Percentiles rank a stretch among this genome's conserved stretches.
These are phyloP conservation scores for Ogataea kodamae DNA, from an alignment of 805 yeast genomes.

Conservation along the genomic window DNA sequence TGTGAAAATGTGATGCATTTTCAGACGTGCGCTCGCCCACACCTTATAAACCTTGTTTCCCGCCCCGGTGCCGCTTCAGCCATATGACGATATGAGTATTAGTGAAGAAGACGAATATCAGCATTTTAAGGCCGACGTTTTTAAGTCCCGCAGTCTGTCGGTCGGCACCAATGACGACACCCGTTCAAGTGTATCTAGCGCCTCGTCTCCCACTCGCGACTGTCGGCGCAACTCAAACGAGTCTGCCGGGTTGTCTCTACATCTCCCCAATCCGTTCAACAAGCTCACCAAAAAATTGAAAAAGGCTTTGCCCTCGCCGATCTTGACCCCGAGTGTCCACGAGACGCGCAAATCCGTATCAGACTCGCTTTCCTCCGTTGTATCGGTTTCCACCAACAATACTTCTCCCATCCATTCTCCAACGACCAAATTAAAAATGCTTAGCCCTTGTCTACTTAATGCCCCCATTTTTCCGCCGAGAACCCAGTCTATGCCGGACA, in stretches of 20 bases:
- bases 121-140: conserved; percentile 20
- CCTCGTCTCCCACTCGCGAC: conserved; percentile 10
- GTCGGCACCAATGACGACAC: conserved; percentile 10
- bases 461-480: conserved; percentile 10
- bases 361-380: conserved; percentile 11
- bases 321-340: conserved; percentile 6
- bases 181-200: conserved; percentile 8
- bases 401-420: conserved; percentile 12
- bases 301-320: conserved; percentile 12
- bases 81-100: conserved; percentile 13
- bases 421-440: conserved; percentile 7
- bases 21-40: neutral
- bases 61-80: neutral
- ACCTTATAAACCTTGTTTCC: no score
- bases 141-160: conserved; percentile 18
- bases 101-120: conserved; percentile 12
- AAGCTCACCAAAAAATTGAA: conserved; percentile 15
- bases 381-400: conserved; percentile 5
- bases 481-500: conserved; percentile 20
- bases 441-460: conserved; percentile 4
- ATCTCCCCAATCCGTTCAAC: conserved; percentile 14
- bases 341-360: conserved; percentile 3
- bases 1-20: conserved; percentile 7
- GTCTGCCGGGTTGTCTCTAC: conserved; percentile 4
- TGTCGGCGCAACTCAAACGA: conserved; percentile 10